Conservation (phyloP, 768 basidiomycete species). For the Pleurotus djamor region DNA sequence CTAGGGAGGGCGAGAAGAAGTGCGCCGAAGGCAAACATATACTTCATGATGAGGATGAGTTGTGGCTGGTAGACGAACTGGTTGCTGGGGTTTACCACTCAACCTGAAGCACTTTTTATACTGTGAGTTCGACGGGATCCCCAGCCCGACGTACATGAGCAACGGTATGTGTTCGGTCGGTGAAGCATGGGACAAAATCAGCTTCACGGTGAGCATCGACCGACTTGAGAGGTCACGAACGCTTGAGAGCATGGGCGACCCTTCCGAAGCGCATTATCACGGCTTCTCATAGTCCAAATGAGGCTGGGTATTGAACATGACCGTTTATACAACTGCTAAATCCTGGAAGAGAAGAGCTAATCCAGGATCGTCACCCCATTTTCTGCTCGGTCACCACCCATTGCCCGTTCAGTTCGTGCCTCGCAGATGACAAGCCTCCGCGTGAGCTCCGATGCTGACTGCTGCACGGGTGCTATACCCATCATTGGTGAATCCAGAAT, state of each 20-base stretch:
- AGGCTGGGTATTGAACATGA: too few relatives aligned
- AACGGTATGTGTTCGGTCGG: too few relatives aligned
- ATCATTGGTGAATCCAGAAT: not conserved
- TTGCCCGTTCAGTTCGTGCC: slow-evolving; percentile 49
- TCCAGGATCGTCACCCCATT: not conserved
- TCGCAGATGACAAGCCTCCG: slow-evolving; percentile 43
- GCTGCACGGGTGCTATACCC: slow-evolving; percentile 8
- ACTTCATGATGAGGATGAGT: slow-evolving; percentile 14
- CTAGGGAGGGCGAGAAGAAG: slow-evolving; percentile 16
- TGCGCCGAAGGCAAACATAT: slow-evolving; percentile 11
- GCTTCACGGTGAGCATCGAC: too few relatives aligned
- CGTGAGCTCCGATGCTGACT: slow-evolving; percentile 27
- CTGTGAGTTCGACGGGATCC: too few relatives aligned
- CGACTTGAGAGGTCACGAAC: too few relatives aligned
- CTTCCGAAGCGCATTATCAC: too few relatives aligned
- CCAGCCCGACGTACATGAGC: too few relatives aligned
- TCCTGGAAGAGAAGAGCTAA: not conserved
- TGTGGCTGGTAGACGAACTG: not conserved
- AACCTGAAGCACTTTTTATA: too few relatives aligned
- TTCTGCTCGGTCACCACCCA: slow-evolving; percentile 46
- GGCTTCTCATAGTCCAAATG: too few relatives aligned
- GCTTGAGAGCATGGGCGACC: too few relatives aligned
- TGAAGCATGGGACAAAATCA: too few relatives aligned
- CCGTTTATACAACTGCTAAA: too few relatives aligned
- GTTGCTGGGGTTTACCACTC: not conserved